Conservation (phyloP, 1,139 yeast species). For the Spencermartinsiella ligniputridi region DNA sequence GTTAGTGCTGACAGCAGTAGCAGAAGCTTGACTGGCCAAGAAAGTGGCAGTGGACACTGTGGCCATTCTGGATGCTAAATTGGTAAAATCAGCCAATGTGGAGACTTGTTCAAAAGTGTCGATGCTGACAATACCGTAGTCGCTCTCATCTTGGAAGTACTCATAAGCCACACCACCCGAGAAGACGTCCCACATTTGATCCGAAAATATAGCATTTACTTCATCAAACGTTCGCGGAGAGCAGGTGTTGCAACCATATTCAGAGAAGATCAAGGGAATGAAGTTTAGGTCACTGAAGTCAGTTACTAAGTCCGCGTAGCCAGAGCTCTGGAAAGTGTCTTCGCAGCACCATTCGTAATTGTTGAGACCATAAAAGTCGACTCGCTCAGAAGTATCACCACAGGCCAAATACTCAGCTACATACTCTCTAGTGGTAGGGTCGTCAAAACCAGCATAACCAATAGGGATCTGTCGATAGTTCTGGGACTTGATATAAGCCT, state of each 20-base stretch:
- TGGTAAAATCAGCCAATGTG: slow-evolving; percentile 48
- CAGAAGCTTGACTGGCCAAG: slow-evolving; percentile 71
- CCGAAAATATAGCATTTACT: slow-evolving; percentile 43
- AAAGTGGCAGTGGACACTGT: slow-evolving; percentile 54
- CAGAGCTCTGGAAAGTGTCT: slow-evolving; percentile 71
- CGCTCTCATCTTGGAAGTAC: slow-evolving; percentile 78
- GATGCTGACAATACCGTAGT: slow-evolving; percentile 79
- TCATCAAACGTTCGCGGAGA: slow-evolving; percentile 75
- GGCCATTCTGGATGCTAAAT: slow-evolving; percentile 49
- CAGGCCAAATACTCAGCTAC: slow-evolving; percentile 84
- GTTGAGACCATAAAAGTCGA: slow-evolving; percentile 93
- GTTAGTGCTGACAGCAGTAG: slow-evolving; percentile 36
- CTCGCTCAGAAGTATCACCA: slow-evolving; percentile 49
- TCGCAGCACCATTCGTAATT: slow-evolving; percentile 98
- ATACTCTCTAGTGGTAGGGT: slow-evolving; percentile 44
- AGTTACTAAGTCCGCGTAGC: slow-evolving; percentile 68
- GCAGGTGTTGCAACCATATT: slow-evolving; percentile 81
- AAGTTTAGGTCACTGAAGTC: slow-evolving; percentile 64
- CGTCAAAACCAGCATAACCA: slow-evolving; percentile 97
- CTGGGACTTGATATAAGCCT: slow-evolving; percentile 59
- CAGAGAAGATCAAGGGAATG: slow-evolving; percentile 82
- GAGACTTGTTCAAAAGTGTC: slow-evolving; percentile 42
- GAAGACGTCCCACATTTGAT: slow-evolving; percentile 72
- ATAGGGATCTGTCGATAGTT: slow-evolving; percentile 73
- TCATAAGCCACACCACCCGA: slow-evolving; percentile 95